A percentile compares a stretch with the other conserved stretches of the same genome.
Conservation (phyloP, 352 stramenopile species). For the Phytophthora pistaciae region DNA sequence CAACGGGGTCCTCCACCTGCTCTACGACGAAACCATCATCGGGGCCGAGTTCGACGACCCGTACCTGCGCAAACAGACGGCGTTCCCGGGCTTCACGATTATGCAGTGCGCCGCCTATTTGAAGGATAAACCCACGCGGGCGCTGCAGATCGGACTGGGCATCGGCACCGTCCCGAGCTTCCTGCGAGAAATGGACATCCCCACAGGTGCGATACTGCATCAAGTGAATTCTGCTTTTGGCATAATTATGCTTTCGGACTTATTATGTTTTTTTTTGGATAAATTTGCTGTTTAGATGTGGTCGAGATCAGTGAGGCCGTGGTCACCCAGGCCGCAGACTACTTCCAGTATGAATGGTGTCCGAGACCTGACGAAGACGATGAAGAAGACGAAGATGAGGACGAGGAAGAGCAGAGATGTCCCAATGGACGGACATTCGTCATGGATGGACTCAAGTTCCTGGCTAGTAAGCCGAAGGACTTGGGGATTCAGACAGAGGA, state of each 20-base stretch:
- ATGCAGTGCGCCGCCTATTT: slow-evolving; percentile 80
- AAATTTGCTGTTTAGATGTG: slow-evolving; percentile 48
- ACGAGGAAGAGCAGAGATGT: slow-evolving; percentile 34
- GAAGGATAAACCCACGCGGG: slow-evolving; percentile 44
- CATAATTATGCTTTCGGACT: slow-evolving; percentile 1
- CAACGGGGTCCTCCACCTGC: slow-evolving; percentile 59
- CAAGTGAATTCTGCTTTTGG: not conserved
- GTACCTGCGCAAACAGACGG: slow-evolving; percentile 63
- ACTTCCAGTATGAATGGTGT: slow-evolving; percentile 81
- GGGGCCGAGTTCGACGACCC: slow-evolving; percentile 80
- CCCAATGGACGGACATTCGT: slow-evolving; percentile 64
- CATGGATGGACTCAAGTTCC: slow-evolving; percentile 72
- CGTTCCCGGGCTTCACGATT: slow-evolving; percentile 84
- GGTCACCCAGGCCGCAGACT: slow-evolving; percentile 66
- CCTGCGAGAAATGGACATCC: slow-evolving; percentile 62
- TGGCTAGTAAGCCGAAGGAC: slow-evolving; percentile 44
- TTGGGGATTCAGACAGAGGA: slow-evolving; percentile 11
- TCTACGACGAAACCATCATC: slow-evolving; percentile 86
- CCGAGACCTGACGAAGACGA: slow-evolving; percentile 4
- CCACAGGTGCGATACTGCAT: slow-evolving; percentile 44
- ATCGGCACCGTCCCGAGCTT: slow-evolving; percentile 80
- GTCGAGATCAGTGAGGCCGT: slow-evolving; percentile 80
- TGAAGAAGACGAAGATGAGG: slow-evolving; percentile 9
- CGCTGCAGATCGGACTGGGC: slow-evolving; percentile 74
- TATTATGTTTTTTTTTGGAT: not conserved